Base-by-base conservation (phyloP, 495 filamentous ascomycete species). In the Penicillium ucsense region DNA sequence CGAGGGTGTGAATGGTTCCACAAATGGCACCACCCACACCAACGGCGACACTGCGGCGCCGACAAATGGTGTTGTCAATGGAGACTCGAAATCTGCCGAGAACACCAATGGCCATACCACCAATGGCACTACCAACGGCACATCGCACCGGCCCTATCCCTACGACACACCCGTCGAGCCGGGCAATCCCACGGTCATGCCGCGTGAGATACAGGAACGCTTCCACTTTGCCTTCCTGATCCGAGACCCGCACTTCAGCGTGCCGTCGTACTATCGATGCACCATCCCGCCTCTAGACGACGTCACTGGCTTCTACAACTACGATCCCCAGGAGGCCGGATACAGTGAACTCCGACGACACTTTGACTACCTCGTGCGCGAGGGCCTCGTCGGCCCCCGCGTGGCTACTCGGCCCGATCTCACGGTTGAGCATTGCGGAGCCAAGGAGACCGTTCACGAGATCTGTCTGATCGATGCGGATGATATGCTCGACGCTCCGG, bases 141-240 rank as follows among this genome's bases (percentile, higher is more conserved):
- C 31, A 10, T 43, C 41, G n/a, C 46, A 31, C 39, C 51, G 70
- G 11, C 76, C 75, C 6, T 78, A 76, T 55, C 79, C 81, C 12
- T 83, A 82, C 61, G 42, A 64, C 47, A 84, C 81, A 3, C 61
- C 64, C 27, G 47, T 71, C 1, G 76, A 84, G 59, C 66, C 72
- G 5, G 71, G 72, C 27, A 96, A 96, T 62, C 90, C 90, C 9
- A 94, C 90, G 6, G 82, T 94, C 10, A 64, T 96, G 43, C 92
- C 92, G 9, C 61, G 73, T 3, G 73, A 73, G 11, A 60, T 88
- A 43, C 72, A 95, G 35, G 66, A 73, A 49, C 61, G 75, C 43
- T 96, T 94, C 72, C 88, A 95, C 57, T 95, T 89, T 73, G 86
- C 89, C n/a, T 96, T 98, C 72, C 76, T 98, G 35, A 96, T 98